These are phyloP conservation scores for Pyrenophora graminea DNA, from an alignment of 2,329 filamentous ascomycete genomes.

Conservation along the genomic window DNA sequence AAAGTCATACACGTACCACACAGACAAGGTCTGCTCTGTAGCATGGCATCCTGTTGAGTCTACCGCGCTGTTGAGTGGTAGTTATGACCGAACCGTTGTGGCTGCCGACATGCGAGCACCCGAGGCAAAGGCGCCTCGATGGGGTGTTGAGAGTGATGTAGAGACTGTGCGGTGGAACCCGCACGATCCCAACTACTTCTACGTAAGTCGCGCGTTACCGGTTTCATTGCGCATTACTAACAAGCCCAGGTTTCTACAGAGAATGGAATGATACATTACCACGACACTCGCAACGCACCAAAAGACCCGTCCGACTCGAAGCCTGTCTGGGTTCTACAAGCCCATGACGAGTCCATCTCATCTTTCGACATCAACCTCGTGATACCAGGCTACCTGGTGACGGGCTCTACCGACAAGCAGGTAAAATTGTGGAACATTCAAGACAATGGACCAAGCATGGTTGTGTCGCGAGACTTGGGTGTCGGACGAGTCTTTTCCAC, in stretches of 20 bases:
- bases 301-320: constrained; percentile 75
- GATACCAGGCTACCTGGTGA: constrained; percentile 91
- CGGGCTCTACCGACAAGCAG: constrained; percentile 89
- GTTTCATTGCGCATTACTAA: constrained; percentile 19
- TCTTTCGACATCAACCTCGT: constrained; percentile 89
- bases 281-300: constrained; percentile 80
- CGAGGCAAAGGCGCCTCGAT: constrained; percentile 77
- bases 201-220: constrained; percentile 56
- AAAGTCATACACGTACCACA: constrained; percentile 94
- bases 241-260: constrained; percentile 70
- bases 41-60: constrained; percentile 90
- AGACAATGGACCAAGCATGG: constrained; percentile 79
- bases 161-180: constrained; percentile 93
- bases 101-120: constrained; percentile 97
- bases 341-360: constrained; percentile 89
- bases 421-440: constrained; percentile 97
- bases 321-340: constrained; percentile 91
- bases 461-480: constrained; percentile 87
- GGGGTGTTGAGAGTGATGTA: constrained; percentile 95
- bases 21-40: constrained; percentile 95
- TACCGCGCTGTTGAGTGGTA: constrained; percentile 87
- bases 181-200: constrained; percentile 92
- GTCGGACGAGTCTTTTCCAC: constrained; percentile 95
- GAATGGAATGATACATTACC: constrained; percentile 86
- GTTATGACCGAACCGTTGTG: constrained; percentile 91